Base-by-base conservation (phyloP, 495 filamentous ascomycete species). In the Aspergillus haitiensis region DNA sequence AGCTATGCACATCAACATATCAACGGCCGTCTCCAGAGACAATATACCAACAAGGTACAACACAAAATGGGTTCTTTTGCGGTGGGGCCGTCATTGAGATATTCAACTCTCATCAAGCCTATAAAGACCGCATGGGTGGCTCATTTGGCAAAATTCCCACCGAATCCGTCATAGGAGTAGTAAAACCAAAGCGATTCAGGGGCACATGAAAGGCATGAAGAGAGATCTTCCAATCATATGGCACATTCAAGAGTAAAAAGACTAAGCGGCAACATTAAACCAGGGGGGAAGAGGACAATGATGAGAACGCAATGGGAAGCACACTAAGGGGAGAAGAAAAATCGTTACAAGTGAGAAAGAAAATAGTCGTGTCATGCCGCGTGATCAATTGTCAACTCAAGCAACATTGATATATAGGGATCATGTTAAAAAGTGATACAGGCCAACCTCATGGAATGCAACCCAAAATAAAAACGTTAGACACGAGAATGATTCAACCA, bases 1-100 rank as follows among this genome's bases (percentile, higher is more conserved):
- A 49, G 48, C 51, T 55, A 60, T 55, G 52, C 40, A 44, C 48
- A 60, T 53, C 44, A 32, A 55, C 42, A 50, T 55, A 39, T 37
- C 16, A 47, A 48, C 32, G 58, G 51, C 34, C 52, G 37, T 53
- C 31, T 53, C n/a, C 32, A 40, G 12, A n/a, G 31, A 31, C 8
- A 34, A 37, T 11, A 40, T 18, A 52, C 51, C 46, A 27, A 59
- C 47, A 40, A 40, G 37, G 37, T 2, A n/a, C 37, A 40, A 40
- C 37, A 40, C 2, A 4, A n/a, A 27, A 27, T 27, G 21, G 21
- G 1, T 27, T 27, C 21, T 27, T 27, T 27, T 27, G 21, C 21
- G 21, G 21, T 27, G 1, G 21, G 21, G 21, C 21, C 21, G 21
- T 51, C 48, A 51, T 51, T 12, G 21, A 33, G 34, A 32, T 12